These are phyloP conservation scores for Rosa multiflora DNA, from an alignment of 306 rosid genomes.

Conservation along the genomic window DNA sequence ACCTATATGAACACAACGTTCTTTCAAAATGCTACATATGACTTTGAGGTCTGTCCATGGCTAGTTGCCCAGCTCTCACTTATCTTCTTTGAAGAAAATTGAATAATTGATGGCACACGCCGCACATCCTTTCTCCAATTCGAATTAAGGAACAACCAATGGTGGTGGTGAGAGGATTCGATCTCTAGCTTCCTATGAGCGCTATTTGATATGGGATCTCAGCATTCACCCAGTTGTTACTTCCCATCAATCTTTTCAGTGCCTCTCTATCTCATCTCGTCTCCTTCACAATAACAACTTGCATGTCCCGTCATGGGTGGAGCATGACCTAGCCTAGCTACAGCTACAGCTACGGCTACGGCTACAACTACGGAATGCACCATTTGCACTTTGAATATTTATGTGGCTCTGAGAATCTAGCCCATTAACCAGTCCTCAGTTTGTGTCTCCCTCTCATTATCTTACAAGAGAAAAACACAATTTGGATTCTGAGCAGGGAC, in stretches of 20 bases:
- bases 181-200: neutral
- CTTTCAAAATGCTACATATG: too few species aligned
- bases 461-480: slow-evolving; percentile 5
- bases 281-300: slow-evolving; percentile 23
- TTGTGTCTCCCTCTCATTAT: neutral
- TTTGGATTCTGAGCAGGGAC: slow-evolving; percentile 6
- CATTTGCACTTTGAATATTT: slow-evolving; percentile 6
- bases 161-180: slow-evolving; percentile 15
- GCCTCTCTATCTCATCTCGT: slow-evolving; percentile 21
- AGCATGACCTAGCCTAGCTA: slow-evolving; percentile 17
- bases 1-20: too few species aligned
- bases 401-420: slow-evolving; percentile 32
- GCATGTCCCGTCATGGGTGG: slow-evolving; percentile 31
- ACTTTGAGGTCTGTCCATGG: neutral
- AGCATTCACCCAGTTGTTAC: slow-evolving; percentile 28
- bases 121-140: slow-evolving; percentile 18
- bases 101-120: slow-evolving; percentile 21
- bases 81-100: neutral
- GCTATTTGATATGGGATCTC: slow-evolving; percentile 21
- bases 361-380: slow-evolving; percentile 1
- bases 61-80: neutral
- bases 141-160: slow-evolving; percentile 27
- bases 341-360: neutral
- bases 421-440: slow-evolving; percentile 5
- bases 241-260: slow-evolving; percentile 49